Percentiles rank a stretch among this genome's conserved stretches.
These are phyloP conservation scores for Hyaloperonospora brassicae DNA, from an alignment of 352 stramenopile genomes.

Conservation along the genomic window DNA sequence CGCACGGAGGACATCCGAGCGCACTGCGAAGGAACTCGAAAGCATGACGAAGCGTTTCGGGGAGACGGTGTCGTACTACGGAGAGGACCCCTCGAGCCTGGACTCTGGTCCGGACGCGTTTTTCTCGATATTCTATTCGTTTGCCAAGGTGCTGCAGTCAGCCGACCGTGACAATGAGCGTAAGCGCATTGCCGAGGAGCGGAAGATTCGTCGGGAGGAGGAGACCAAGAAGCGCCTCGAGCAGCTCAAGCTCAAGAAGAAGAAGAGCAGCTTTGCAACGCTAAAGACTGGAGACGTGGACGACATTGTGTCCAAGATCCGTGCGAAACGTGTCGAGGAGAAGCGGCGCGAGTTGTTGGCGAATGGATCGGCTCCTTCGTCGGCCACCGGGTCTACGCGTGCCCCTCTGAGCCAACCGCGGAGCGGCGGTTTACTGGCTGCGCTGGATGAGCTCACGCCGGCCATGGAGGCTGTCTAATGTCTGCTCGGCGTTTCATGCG, in stretches of 20 bases:
- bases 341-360: constrained; percentile 57
- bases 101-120: constrained; percentile 69
- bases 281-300: constrained; percentile 77
- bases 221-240: constrained; percentile 76
- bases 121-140: constrained; percentile 83
- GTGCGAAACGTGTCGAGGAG: constrained; percentile 66
- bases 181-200: constrained; percentile 75
- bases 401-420: constrained; percentile 12
- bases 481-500: background rate
- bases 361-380: constrained; percentile 20
- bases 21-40: constrained; percentile 46
- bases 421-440: constrained; percentile 9
- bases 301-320: constrained; percentile 80
- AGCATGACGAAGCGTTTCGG: constrained; percentile 59
- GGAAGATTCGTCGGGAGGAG: constrained; percentile 60
- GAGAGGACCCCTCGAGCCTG: constrained; percentile 62
- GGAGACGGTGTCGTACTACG: constrained; percentile 60
- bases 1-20: constrained; percentile 51
- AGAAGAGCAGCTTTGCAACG: constrained; percentile 52
- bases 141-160: constrained; percentile 71
- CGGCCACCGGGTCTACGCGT: constrained; percentile 20
- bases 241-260: constrained; percentile 75
- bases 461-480: constrained; percentile 28
- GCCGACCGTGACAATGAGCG: constrained; percentile 79
- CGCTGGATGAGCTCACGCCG: constrained; percentile 12